A percentile compares a stretch with the other conserved stretches of the same genome.
phyloP scores from a whole-genome alignment of 257 asterid species.

The Perilla frutescens region DNA sequence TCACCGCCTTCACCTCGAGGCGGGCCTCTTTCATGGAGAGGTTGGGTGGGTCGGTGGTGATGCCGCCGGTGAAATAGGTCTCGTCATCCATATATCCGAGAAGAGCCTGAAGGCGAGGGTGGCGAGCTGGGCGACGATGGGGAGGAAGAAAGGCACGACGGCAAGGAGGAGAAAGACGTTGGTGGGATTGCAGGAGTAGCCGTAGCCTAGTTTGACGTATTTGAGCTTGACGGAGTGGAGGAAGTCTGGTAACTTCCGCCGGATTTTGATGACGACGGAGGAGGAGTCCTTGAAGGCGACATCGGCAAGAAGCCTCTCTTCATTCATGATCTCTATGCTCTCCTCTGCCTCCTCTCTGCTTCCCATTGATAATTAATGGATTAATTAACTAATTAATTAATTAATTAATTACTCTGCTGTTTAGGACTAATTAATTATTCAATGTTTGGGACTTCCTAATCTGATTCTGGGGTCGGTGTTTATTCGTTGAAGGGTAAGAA shows the following conservation, averaged over 20 bases:
- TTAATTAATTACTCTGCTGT: no score
- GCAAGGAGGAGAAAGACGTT: conserved; percentile 40
- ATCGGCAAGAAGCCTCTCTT: conserved; percentile 55
- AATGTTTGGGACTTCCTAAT: no score
- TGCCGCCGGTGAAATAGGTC: conserved; percentile 54
- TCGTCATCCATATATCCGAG: conserved; percentile 46
- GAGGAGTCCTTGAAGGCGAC: conserved; percentile 56
- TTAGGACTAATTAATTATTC: no score
- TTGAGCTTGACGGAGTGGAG: conserved; percentile 63
- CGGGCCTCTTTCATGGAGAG: conserved; percentile 55
- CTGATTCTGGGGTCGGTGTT: conserved; percentile 75
- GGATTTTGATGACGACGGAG: conserved; percentile 50
- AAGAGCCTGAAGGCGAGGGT: conserved; percentile 42
- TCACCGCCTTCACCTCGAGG: conserved; percentile 53
- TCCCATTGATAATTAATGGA: not conserved
- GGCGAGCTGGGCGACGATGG: conserved; percentile 43
- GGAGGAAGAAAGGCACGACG: conserved; percentile 41
- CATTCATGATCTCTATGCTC: conserved; percentile 46
- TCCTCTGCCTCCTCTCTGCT: not conserved
- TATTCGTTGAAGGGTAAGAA: conserved; percentile 73
- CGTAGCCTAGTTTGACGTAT: conserved; percentile 73
- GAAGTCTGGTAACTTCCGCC: conserved; percentile 53
- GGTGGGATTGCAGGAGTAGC: conserved; percentile 67
- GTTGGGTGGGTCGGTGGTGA: conserved; percentile 51
- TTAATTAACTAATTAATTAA: no score